Conservation (phyloP, 805 yeast species). For the Maudiozyma bulderi region DNA sequence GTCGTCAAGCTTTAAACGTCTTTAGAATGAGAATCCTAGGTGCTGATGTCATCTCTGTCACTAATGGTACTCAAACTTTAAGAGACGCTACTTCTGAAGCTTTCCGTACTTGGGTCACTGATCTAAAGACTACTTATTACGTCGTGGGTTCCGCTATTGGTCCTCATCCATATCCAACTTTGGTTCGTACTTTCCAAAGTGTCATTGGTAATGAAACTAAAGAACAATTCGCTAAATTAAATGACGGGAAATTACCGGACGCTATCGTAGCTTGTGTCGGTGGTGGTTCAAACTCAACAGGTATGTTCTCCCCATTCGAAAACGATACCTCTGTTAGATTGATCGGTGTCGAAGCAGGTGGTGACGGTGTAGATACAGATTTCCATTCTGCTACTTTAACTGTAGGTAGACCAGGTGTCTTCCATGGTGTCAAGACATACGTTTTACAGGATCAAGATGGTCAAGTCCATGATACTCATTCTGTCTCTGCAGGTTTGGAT, state of each 20-base stretch:
- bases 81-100: slow-evolving; percentile 99
- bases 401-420: slow-evolving; percentile 93
- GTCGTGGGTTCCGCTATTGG: slow-evolving; percentile 98
- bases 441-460: slow-evolving; percentile 89
- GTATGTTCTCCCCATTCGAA: slow-evolving; percentile 92
- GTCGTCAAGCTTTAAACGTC: slow-evolving; percentile 96
- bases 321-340: slow-evolving; percentile 66
- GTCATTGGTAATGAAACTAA: slow-evolving; percentile 94
- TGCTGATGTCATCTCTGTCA: slow-evolving; percentile 88
- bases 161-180: slow-evolving; percentile 97
- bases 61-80: slow-evolving; percentile 89
- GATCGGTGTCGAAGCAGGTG: slow-evolving; percentile 97
- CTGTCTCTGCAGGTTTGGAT: slow-evolving; percentile 96
- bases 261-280: slow-evolving; percentile 98
- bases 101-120: slow-evolving; percentile 88
- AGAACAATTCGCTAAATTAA: slow-evolving; percentile 73
- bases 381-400: slow-evolving; percentile 90
- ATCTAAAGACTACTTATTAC: slow-evolving; percentile 79
- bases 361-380: slow-evolving; percentile 87
- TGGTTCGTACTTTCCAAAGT: slow-evolving; percentile 96
- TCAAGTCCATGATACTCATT: slow-evolving; percentile 94
- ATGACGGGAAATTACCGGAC: slow-evolving; percentile 79
- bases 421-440: slow-evolving; percentile 95
- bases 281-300: slow-evolving; percentile 96
- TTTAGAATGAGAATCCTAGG: slow-evolving; percentile 96